Conservation (phyloP, 768 basidiomycete species). For the Phylloporus scabripes region DNA sequence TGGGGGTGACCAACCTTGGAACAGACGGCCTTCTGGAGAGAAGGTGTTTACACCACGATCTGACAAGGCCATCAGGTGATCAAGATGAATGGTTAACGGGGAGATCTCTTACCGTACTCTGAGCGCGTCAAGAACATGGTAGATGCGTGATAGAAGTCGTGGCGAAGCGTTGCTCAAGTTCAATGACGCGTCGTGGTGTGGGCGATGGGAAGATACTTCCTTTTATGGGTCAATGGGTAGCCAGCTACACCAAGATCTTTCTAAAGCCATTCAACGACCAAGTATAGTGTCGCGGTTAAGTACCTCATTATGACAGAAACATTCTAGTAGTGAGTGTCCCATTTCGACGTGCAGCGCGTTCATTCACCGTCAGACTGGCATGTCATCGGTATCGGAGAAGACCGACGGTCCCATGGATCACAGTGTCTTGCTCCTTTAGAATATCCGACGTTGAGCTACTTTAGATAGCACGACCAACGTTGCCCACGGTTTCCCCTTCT, state of each 20-base stretch:
- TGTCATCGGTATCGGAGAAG: slow-evolving; percentile 77
- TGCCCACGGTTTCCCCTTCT: slow-evolving; percentile 79
- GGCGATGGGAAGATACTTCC: no score
- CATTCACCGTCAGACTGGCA: not conserved
- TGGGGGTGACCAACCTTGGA: slow-evolving; percentile 70
- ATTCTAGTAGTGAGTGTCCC: slow-evolving; percentile 63
- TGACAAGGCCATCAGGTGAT: slow-evolving; percentile 23
- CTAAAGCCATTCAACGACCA: no score
- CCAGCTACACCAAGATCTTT: no score
- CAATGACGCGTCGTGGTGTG: slow-evolving; percentile 26
- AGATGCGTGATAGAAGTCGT: slow-evolving; percentile 4
- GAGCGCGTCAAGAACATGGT: slow-evolving; percentile 92
- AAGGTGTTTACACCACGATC: slow-evolving; percentile 99
- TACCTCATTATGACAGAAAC: no score
- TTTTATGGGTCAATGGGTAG: no score
- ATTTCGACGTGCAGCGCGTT: not conserved
- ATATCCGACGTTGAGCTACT: not conserved
- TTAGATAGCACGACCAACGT: slow-evolving; percentile 88
- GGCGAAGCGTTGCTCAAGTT: not conserved
- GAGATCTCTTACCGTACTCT: slow-evolving; percentile 66
- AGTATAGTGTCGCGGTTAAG: no score
- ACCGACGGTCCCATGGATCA: slow-evolving; percentile 98
- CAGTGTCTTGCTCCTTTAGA: not conserved
- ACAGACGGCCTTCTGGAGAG: slow-evolving; percentile 96
- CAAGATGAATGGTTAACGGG: not conserved